Conservation (phyloP, 2,329 filamentous ascomycete species). For the Tolypocladium guangdongense region DNA sequence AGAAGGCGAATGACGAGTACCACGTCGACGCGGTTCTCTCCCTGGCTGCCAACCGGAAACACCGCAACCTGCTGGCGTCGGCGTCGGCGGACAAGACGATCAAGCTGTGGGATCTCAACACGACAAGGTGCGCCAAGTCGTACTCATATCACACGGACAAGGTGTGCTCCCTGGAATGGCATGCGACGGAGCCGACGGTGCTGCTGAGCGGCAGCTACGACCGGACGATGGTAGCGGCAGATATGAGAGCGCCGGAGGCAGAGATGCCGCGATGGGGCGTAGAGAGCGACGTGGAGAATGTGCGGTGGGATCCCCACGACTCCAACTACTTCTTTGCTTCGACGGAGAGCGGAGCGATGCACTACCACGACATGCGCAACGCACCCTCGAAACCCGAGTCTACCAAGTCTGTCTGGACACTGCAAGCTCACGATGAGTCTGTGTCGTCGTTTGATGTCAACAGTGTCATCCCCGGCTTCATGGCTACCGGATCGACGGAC, state of each 20-base stretch:
- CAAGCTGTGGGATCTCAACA: conserved; percentile 96
- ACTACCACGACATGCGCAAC: conserved; percentile 80
- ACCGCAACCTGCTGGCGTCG: conserved; percentile 88
- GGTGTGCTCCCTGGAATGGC: conserved; percentile 93
- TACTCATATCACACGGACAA: conserved; percentile 96
- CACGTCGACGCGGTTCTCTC: conserved; percentile 91
- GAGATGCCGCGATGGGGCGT: conserved; percentile 81
- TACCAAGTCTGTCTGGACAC: conserved; percentile 82
- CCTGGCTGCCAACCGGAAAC: conserved; percentile 82
- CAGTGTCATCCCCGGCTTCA: conserved; percentile 76
- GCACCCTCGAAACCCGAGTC: conserved; percentile 60
- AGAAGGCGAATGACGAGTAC: conserved; percentile 77
- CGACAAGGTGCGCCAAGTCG: conserved; percentile 84
- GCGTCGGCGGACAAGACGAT: conserved; percentile 94
- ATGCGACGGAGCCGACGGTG: conserved; percentile 75
- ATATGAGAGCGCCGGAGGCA: conserved; percentile 87
- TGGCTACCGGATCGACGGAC: conserved; percentile 89
- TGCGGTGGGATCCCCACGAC: conserved; percentile 89
- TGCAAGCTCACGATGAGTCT: conserved; percentile 90
- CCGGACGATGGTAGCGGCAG: conserved; percentile 82
- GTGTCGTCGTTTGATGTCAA: conserved; percentile 92
- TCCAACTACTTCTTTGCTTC: conserved; percentile 90
- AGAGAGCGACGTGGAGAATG: conserved; percentile 87
- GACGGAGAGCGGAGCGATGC: conserved; percentile 82
- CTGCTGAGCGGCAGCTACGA: conserved; percentile 92